phyloP scores from a whole-genome alignment of 2,329 filamentous ascomycete species.

The Coniochaeta ligniaria region DNA sequence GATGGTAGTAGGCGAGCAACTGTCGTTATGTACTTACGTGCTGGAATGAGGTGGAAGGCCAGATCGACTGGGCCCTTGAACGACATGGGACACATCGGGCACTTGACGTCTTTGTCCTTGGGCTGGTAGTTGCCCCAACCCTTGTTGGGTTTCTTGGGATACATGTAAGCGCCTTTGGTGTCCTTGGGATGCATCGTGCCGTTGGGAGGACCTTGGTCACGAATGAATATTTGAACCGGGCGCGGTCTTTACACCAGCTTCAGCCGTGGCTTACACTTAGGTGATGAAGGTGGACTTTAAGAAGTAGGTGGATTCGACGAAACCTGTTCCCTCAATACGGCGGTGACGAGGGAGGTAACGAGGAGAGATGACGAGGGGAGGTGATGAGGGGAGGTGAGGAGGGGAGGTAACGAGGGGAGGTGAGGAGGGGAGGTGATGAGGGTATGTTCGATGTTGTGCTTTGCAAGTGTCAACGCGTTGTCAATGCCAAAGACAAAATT shows the following conservation, averaged over 20 bases:
- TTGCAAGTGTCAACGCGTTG: not conserved
- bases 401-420: not conserved
- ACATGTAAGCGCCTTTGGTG: not conserved
- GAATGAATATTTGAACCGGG: not conserved
- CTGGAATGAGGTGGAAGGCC: not conserved
- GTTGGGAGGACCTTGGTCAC: not conserved
- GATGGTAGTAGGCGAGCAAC: not conserved
- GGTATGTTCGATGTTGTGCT: not conserved
- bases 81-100: not conserved
- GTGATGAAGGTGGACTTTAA: not conserved
- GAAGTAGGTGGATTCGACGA: not conserved
- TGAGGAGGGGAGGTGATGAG: not conserved
- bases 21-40: not conserved
- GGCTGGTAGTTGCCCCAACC: no score
- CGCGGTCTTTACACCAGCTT: not conserved
- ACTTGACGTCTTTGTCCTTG: not conserved
- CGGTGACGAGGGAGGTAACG: not conserved
- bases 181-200: not conserved
- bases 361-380: no score
- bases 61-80: not conserved
- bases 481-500: not conserved
- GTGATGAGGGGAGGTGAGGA: not conserved
- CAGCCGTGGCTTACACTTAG: not conserved
- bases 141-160: no score
- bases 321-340: not conserved